Percentiles rank a stretch among this genome's conserved stretches.
Conservation (phyloP, 306 rosid species). For the Fagus crenata region DNA sequence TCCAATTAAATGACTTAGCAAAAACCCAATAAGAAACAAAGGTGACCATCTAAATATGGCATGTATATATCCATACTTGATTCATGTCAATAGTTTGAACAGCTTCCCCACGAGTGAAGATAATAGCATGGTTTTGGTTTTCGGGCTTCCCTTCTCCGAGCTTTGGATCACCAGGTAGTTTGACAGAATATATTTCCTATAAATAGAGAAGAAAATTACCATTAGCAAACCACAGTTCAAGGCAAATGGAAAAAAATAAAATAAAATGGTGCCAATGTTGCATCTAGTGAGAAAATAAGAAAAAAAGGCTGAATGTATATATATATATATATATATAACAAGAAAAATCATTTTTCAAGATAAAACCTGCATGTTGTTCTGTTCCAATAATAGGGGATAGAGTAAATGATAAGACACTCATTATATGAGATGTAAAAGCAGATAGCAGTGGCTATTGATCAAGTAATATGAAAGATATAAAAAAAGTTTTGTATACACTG, state of each 20-base stretch:
- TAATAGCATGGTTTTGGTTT: constrained; percentile 95
- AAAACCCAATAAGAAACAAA: constrained; percentile 1
- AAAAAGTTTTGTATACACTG: neutral
- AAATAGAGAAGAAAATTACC: neutral
- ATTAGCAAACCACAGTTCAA: neutral
- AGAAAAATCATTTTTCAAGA: neutral
- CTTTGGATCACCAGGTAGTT: constrained; percentile 98
- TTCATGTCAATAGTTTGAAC: constrained; percentile 99
- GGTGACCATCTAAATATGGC: neutral
- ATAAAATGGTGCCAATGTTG: neutral
- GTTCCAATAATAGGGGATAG: neutral
- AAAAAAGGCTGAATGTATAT: neutral
- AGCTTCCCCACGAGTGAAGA: constrained; percentile 97
- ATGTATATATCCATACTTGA: constrained; percentile 55
- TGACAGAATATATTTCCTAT: constrained; percentile 87
- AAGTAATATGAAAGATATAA: neutral
- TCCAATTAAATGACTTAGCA: neutral
- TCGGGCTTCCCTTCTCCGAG: constrained; percentile 99
- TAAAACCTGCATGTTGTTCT: neutral
- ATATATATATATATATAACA: too few species aligned
- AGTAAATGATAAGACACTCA: neutral
- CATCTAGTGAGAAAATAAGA: neutral
- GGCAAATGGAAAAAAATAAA: neutral
- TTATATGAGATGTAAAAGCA: neutral
- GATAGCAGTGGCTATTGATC: neutral